phyloP scores from a whole-genome alignment of 148 eudicot genomes.

The Chenopodium quinoa region DNA sequence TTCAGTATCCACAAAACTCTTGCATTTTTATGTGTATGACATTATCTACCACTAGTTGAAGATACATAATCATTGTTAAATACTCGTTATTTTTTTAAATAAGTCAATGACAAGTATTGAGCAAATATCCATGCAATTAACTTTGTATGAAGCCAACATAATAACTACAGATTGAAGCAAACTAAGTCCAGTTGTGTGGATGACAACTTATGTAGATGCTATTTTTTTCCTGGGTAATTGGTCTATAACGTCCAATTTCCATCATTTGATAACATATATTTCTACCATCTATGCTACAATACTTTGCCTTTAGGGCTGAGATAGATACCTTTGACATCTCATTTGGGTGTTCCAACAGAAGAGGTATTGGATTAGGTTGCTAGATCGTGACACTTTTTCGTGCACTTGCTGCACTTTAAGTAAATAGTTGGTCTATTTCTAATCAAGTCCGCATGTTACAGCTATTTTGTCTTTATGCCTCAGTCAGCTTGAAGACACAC shows the following conservation, averaged over 20 bases:
- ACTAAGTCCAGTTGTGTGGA: slow-evolving; percentile 4
- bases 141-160: background rate
- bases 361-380: background rate
- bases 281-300: background rate
- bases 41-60: background rate
- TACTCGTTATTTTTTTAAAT: background rate
- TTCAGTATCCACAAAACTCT: background rate
- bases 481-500: background rate
- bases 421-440: background rate
- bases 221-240: background rate
- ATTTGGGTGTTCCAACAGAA: background rate
- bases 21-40: background rate
- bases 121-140: background rate
- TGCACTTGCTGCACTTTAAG: background rate
- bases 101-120: background rate
- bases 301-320: background rate
- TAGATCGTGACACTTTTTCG: background rate
- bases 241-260: background rate
- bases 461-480: background rate
- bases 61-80: background rate
- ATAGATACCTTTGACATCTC: background rate
- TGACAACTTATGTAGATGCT: slow-evolving; percentile 10
- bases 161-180: background rate
- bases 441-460: background rate
- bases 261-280: background rate